Conservation (phyloP, 805 yeast species). For the Blastobotrys chiropterorum region DNA sequence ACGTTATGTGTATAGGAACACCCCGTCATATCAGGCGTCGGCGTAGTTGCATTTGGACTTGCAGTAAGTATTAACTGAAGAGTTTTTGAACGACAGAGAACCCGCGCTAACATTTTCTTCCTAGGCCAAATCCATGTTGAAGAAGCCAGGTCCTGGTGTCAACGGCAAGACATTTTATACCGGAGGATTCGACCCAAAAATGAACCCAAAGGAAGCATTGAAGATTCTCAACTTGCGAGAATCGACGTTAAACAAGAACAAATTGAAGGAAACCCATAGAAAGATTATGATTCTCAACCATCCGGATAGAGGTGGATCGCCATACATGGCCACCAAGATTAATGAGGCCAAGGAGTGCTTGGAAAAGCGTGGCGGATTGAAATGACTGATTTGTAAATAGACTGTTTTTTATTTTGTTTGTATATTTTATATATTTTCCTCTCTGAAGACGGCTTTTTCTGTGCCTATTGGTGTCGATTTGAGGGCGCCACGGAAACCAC, state of each 20-base stretch:
- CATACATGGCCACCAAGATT: constrained; percentile 74
- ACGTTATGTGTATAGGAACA: constrained; percentile 37
- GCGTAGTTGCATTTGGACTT: constrained; percentile 49
- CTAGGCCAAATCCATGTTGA: constrained; percentile 24
- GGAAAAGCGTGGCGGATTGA: constrained; percentile 48
- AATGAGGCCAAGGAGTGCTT: constrained; percentile 79
- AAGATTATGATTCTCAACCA: constrained; percentile 74
- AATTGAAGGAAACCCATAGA: constrained; percentile 65
- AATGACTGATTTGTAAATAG: constrained; percentile 13
- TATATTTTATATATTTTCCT: constrained; percentile 1
- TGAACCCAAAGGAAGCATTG: constrained; percentile 84
- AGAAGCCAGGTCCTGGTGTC: constrained; percentile 51
- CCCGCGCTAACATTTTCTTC: background rate
- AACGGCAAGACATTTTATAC: constrained; percentile 63
- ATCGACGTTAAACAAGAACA: constrained; percentile 31
- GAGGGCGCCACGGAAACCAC: too few relatives aligned
- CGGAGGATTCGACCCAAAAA: constrained; percentile 90
- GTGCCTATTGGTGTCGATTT: too few relatives aligned
- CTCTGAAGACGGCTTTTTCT: background rate
- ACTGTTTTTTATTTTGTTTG: constrained; percentile 7
- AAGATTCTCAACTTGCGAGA: constrained; percentile 64
- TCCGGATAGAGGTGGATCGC: constrained; percentile 86
- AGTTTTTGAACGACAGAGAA: background rate
- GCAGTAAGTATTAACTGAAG: constrained; percentile 9
- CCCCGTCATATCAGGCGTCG: constrained; percentile 67